Evolutionary conservation across 257 asterid genomes (phyloP).

Genomic region (Solanum paucissectum): DNA sequence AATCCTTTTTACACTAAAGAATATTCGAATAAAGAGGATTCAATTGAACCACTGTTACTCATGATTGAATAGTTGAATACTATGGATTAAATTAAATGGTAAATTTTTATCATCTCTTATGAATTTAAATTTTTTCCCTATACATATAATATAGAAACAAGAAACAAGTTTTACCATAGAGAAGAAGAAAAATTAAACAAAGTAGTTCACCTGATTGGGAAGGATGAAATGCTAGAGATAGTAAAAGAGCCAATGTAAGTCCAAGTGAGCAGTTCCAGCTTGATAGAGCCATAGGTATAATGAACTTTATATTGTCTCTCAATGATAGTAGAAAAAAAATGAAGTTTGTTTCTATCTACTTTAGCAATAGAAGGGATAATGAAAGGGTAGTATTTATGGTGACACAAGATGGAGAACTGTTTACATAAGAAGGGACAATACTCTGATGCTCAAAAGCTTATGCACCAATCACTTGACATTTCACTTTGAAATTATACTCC

Average conservation of each 20-base stretch:
- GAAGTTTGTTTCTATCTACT: background rate
- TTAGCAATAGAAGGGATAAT: background rate
- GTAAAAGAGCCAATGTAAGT: background rate
- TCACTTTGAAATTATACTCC: background rate
- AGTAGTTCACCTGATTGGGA: slow-evolving; percentile 16
- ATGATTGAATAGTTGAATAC: background rate
- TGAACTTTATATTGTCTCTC: background rate
- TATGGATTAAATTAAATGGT: background rate
- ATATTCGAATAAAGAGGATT: background rate
- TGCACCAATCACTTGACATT: slow-evolving; percentile 7
- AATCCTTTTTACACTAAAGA: too few species aligned
- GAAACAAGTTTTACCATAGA: background rate
- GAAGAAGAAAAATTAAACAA: background rate
- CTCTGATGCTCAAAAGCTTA: background rate
- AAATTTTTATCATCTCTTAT: background rate
- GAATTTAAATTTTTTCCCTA: background rate
- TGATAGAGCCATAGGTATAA: slow-evolving; percentile 15
- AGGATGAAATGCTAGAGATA: background rate
- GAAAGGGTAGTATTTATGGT: background rate
- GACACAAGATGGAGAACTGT: slow-evolving; percentile 10
- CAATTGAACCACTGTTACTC: background rate
- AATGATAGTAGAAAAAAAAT: background rate
- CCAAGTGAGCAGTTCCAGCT: background rate
- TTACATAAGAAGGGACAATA: slow-evolving; percentile 2
- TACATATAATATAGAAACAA: background rate